Evolutionary conservation across 2,329 filamentous ascomycete species (phyloP), one percentile per base, ranked within the genome.

Genomic region (Dothideomycetes sp.): DNA sequence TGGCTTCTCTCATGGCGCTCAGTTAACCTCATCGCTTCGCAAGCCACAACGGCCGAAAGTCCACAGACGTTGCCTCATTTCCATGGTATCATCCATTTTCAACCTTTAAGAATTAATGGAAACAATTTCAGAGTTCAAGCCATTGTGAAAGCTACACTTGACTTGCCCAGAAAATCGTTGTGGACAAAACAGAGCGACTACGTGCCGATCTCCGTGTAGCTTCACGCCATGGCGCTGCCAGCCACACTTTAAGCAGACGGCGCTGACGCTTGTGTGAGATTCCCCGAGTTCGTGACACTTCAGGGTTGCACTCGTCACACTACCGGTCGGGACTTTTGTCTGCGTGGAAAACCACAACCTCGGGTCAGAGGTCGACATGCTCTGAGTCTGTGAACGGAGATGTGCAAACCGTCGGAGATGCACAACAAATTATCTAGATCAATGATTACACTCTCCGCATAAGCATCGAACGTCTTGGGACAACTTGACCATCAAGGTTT

Each of bases 251-350:
- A 40, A 40, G 28, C 31, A 28, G 28, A 40, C 29, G 15, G 37
- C 37, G 32, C 19, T 33, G 25, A 15, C n/a, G n/a, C n/a, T 33
- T 32, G 18, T 17, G 23, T 18, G 20, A 4, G 13, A n/a, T n/a
- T n/a, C 22, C 25, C 22, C 36, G 32, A 16, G 37, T 32, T 17
- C 35, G 37, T 40, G 16, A 17, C 15, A 40, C 13, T 23, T 13
- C 29, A 33, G 12, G 37, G 37, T 40, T 33, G 20, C 37, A 40
- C 27, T 31, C n/a, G n/a, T n/a, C n/a, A n/a, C n/a, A n/a, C 22
- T 24, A 29, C 29, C 37, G 37, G 37, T 40, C 37, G 37, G 37
- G 29, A 40, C 37, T 40, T 40, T 40, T 40, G 24, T 28, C 36
- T 31, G 29, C n/a, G n/a, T n/a, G n/a, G n/a, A n/a, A n/a, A n/a